Conservation (phyloP, 2,329 filamentous ascomycete species). For the Diaporthe citrichinensis region DNA sequence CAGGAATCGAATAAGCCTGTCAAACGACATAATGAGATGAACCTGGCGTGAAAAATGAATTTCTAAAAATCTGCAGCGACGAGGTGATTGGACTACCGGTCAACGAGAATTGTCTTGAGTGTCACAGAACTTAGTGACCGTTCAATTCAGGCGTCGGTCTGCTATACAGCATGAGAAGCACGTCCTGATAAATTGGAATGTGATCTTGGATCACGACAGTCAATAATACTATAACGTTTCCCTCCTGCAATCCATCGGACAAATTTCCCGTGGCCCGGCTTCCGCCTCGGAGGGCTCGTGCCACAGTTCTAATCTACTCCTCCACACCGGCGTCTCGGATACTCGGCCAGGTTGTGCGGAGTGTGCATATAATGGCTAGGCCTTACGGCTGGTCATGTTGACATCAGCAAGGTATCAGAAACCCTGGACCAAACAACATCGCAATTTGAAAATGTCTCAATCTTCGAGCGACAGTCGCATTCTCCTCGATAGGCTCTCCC, state of each 20-base stretch:
- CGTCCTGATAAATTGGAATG: background rate
- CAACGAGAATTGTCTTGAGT: background rate
- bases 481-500: constrained; percentile 3
- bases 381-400: background rate
- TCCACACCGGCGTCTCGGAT: background rate
- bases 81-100: no score
- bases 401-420: background rate
- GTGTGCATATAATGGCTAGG: background rate
- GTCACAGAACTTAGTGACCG: background rate
- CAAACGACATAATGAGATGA: background rate
- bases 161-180: background rate
- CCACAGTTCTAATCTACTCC: background rate
- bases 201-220: background rate
- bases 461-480: background rate
- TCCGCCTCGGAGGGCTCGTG: background rate
- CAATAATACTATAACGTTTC: background rate
- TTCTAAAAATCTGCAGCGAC: background rate
- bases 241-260: background rate
- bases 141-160: background rate
- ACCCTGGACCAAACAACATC: accelerated
- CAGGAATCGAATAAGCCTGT: background rate
- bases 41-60: background rate
- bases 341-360: background rate
- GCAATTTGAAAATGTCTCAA: background rate
- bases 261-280: background rate